Conservation (phyloP, 2,329 filamentous ascomycete genomes). For the Ophioceras dolichostomum region DNA sequence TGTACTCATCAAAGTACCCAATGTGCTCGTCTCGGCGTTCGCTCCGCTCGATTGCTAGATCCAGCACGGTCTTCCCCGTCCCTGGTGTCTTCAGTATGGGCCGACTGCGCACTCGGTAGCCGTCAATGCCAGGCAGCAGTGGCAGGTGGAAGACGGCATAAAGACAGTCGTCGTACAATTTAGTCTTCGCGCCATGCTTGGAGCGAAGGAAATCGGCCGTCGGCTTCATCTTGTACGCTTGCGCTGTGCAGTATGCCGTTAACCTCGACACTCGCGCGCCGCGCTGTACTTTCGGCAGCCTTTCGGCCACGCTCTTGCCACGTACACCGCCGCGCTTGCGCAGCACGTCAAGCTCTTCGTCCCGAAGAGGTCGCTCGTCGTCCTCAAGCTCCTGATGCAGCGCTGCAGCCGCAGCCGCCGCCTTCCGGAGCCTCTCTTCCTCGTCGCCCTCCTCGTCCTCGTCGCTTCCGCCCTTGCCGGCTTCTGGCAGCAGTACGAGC, state of each 20-base stretch:
- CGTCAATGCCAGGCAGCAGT: slow-evolving; percentile 71
- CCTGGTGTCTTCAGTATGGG: slow-evolving; percentile 88
- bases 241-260: slow-evolving; percentile 92
- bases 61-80: slow-evolving; percentile 75
- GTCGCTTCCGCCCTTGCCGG: slow-evolving; percentile 49
- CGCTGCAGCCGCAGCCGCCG: slow-evolving; percentile 29
- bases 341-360: slow-evolving; percentile 55
- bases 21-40: slow-evolving; percentile 83
- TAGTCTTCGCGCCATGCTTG: slow-evolving; percentile 81
- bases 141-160: slow-evolving; percentile 94
- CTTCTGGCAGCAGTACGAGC: slow-evolving; percentile 85
- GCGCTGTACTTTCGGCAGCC: slow-evolving; percentile 76
- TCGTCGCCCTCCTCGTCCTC: slow-evolving; percentile 41
- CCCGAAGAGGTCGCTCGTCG: slow-evolving; percentile 52
- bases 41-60: slow-evolving; percentile 91
- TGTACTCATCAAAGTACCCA: slow-evolving; percentile 68
- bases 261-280: slow-evolving; percentile 80
- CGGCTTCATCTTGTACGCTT: slow-evolving; percentile 79
- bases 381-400: too few relatives aligned
- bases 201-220: slow-evolving; percentile 84
- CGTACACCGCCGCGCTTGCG: slow-evolving; percentile 47
- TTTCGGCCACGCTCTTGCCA: slow-evolving; percentile 88
- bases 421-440: slow-evolving; percentile 50
- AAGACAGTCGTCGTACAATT: slow-evolving; percentile 94
- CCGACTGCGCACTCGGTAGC: slow-evolving; percentile 79